Evolutionary conservation across 2,329 filamentous ascomycete species (phyloP).

Genomic region (Alternaria ventricosa): DNA sequence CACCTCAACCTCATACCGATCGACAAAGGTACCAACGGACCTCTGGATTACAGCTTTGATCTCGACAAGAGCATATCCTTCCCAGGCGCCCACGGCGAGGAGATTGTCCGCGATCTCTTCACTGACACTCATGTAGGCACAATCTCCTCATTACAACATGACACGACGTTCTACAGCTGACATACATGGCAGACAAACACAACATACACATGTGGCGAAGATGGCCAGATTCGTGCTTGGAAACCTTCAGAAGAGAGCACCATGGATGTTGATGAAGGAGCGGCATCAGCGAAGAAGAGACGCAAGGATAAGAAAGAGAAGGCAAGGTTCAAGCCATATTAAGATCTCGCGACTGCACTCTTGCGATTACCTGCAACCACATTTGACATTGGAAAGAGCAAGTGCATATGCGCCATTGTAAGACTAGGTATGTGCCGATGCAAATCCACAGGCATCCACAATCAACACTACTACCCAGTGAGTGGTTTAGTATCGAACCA

Average conservation of each 20-base stretch:
- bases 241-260: conserved; percentile 26
- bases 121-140: conserved; percentile 46
- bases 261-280: conserved; percentile 38
- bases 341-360: neutral
- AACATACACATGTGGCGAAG: conserved; percentile 58
- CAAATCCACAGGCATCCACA: neutral
- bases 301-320: conserved; percentile 42
- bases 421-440: neutral
- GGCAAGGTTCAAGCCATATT: conserved; percentile 46
- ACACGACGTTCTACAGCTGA: neutral
- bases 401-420: neutral
- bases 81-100: conserved; percentile 55
- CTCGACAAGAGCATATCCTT: conserved; percentile 36
- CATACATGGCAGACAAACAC: conserved; percentile 31
- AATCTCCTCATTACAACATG: neutral
- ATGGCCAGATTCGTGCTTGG: conserved; percentile 56
- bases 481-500: neutral
- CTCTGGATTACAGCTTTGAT: conserved; percentile 42
- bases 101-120: conserved; percentile 56
- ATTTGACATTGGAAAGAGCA: neutral
- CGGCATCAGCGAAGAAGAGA: conserved; percentile 25
- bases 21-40: conserved; percentile 22
- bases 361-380: neutral
- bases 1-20: conserved; percentile 42
- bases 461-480: neutral